Evolutionary conservation across 257 asterid genomes (phyloP), one percentile per base, ranked within the genome.

Genomic region (Perilla frutescens): DNA sequence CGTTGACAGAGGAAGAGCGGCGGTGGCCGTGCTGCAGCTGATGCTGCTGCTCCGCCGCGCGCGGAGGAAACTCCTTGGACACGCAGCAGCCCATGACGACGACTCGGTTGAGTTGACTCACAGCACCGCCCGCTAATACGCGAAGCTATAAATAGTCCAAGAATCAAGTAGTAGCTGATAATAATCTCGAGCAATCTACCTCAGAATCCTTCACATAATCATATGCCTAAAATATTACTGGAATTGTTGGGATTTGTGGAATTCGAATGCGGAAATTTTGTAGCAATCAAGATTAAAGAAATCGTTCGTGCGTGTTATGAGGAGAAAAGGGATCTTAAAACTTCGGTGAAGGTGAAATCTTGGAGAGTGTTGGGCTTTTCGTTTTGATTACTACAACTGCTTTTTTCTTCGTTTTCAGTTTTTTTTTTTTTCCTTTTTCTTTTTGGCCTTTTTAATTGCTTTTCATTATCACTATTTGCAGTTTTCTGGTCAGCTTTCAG

Each of bases 71-170:
- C 62, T 79, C 77, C 79, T 49, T 76, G 36, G 97, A 91, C 15
- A 66, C 75, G 76, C 95, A 91, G 84, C 98, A 93, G 60, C 98
- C 98, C 98, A 93, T 90, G 67, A 15, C 48, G 67, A 15, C 48
- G 54, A 78, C 89, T 81, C 88, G 62, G 72, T 65, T 68, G 86
- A 80, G 88, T 84, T 82, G 81, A 85, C 92, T 86, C 84, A 55
- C 80, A 49, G 8, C 70, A 76, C 66, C 66, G 58, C 65, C 66
- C 64, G 55, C 59, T 13, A 62, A 36, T 65, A 62, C 79, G 63
- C 26, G 26, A 20, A 20, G 26, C 67, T 73, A 72, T 47, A 53
- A 50, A 68, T 51, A 50, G 29, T 68, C 66, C 55, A 7, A 47
- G 44, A 45, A 12, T 0, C 5, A 45, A 11, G 40, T 3, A 32